Evolutionary conservation across 257 asterid species (phyloP), one percentile per base, ranked within the genome.

Genomic region (Jaltomata sinuosa): DNA sequence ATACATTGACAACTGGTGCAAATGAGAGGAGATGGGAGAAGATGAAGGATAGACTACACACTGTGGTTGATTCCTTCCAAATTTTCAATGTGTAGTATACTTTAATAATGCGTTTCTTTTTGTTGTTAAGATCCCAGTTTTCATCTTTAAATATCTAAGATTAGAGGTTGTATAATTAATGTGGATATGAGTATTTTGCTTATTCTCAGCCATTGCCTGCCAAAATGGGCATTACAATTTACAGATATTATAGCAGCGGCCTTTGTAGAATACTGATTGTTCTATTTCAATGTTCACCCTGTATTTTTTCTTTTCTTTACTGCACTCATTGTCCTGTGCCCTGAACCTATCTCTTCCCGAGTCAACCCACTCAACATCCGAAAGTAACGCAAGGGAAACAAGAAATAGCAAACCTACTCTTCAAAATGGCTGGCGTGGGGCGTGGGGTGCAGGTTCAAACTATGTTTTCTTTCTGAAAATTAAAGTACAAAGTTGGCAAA

Each of bases 21-120:
- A 97, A 94, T 67, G 97, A 96, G 91, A 91, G 97, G 92, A 91
- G 98, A 86, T 96, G 98, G 99, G 96, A 83, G 74, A 93, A 96
- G 93, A 94, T 95, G 95, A 94, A 94, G 87, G 98, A 94, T 47
- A 88, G 95, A 59, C 92, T 96, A 84, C 91, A 91, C 67, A 91
- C 97, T 6, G 93, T 96, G 83, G 94, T 94, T 3, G 95, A 96
- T 81, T 94, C 97, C 15, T 96, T 97, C 91, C 91, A 91, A 85
- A 87, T 92, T 67, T 91, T 93, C 92, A 91, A 86, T 69, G 94
- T 93, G 65, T 93, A 49, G 89, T 69, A 22, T 45, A 42, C 80
- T 79, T 71, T 29, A 74, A 29, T 25, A 45, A 18, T 52, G 21
- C 36, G 34, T 15, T 67, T 74, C 34, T 82, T 85, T 67, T 54